Evolutionary conservation across 768 basidiomycete species (phyloP).

Genomic region (Psilocybe cubensis): DNA sequence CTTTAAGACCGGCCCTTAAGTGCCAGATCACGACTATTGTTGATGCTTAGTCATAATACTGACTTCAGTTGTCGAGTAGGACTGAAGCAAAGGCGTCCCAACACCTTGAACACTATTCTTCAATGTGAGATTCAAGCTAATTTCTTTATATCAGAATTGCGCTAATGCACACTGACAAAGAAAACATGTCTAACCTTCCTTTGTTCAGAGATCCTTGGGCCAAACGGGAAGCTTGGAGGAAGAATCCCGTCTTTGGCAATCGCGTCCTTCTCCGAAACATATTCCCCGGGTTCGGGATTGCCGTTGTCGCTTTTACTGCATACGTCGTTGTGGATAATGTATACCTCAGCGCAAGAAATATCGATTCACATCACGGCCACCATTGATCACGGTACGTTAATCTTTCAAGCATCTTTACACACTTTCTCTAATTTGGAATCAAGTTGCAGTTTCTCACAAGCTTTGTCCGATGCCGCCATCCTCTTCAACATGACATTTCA

Average conservation of each 20-base stretch:
- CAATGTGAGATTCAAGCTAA: conserved; percentile 3
- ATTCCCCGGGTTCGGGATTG: conserved; percentile 95
- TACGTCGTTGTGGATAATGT: conserved; percentile 89
- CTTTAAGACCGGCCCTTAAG: conserved; percentile 62
- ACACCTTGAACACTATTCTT: background rate
- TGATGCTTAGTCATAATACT: conserved; percentile 13
- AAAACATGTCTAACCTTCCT: conserved; percentile 63
- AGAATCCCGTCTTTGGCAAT: conserved; percentile 85
- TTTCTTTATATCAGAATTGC: background rate
- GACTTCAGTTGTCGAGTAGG: background rate
- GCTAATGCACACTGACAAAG: conserved; percentile 14
- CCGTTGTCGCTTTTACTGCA: conserved; percentile 87
- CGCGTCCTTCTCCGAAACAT: conserved; percentile 87
- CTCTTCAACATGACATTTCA: background rate
- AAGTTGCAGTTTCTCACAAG: too few species aligned
- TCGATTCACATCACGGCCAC: conserved; percentile 29
- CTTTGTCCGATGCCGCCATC: background rate
- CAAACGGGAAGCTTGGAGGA: conserved; percentile 91
- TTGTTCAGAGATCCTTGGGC: conserved; percentile 95
- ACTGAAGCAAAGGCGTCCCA: background rate
- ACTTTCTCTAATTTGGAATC: too few species aligned
- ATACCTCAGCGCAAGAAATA: conserved; percentile 38
- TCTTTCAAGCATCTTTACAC: too few species aligned
- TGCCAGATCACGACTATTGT: conserved; percentile 34
- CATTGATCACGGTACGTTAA: conserved; percentile 20